A percentile compares a stretch with the other conserved stretches of the same genome.
These are phyloP conservation scores for Murraya paniculata DNA, from an alignment of 345 rosid species.

Conservation along the genomic window DNA sequence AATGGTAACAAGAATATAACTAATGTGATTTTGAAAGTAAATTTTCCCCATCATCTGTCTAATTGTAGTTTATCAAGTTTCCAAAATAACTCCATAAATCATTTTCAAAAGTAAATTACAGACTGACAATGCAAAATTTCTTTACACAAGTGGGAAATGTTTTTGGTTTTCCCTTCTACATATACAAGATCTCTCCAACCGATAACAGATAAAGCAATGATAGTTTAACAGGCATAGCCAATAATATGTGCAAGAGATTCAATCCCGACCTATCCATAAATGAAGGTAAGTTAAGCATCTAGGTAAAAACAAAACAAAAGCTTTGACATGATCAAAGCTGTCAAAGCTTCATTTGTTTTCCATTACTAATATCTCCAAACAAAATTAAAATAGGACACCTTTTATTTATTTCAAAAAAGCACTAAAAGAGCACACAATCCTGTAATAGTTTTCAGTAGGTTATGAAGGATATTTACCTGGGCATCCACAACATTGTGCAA, in stretches of 20 bases:
- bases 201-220: background rate
- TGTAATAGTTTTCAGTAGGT: conserved; percentile 12
- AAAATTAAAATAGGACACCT: background rate
- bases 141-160: too few species aligned
- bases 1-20: too few species aligned
- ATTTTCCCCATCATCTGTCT: too few species aligned
- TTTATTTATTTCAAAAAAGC: background rate
- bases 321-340: background rate
- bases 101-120: too few species aligned
- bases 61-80: too few species aligned
- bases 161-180: too few species aligned
- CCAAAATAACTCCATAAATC: too few species aligned
- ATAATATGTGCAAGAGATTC: background rate
- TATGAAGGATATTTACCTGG: conserved; percentile 46
- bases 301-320: background rate
- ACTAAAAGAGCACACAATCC: background rate
- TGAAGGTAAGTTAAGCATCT: background rate
- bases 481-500: conserved; percentile 83
- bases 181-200: background rate
- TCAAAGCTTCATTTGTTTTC: background rate
- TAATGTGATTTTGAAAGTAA: too few species aligned
- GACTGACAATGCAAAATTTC: too few species aligned
- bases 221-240: background rate
- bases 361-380: background rate
- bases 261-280: background rate